Evolutionary conservation across 2,329 filamentous ascomycete species (phyloP).

Genomic region (Trichoderma polysporum): DNA sequence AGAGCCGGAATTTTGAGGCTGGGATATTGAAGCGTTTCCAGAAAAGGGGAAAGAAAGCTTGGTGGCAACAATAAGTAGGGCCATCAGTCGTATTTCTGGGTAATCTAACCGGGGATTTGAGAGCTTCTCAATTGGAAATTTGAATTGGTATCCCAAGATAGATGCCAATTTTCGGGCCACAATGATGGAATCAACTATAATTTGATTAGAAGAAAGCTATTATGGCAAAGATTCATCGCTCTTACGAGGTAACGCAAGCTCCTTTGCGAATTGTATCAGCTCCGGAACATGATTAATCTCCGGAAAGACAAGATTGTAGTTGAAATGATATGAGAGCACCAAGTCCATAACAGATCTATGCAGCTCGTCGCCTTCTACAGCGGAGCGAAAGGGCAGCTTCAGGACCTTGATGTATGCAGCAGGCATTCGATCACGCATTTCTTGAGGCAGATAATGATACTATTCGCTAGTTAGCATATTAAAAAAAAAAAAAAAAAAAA

Average conservation of each 20-base stretch:
- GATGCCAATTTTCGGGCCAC: slow-evolving; percentile 46
- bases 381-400: slow-evolving; percentile 46
- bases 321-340: slow-evolving; percentile 60
- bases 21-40: slow-evolving; percentile 41
- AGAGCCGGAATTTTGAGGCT: slow-evolving; percentile 24
- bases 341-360: slow-evolving; percentile 64
- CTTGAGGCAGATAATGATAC: slow-evolving; percentile 58
- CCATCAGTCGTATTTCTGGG: slow-evolving; percentile 73
- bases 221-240: too few relatives aligned
- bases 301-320: slow-evolving; percentile 71
- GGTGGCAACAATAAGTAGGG: slow-evolving; percentile 69
- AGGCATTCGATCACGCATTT: slow-evolving; percentile 66
- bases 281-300: slow-evolving; percentile 68
- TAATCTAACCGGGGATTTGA: slow-evolving; percentile 54
- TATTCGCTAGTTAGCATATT: slow-evolving; percentile 27
- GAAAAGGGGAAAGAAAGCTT: slow-evolving; percentile 81
- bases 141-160: slow-evolving; percentile 50
- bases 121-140: slow-evolving; percentile 50
- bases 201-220: slow-evolving; percentile 29
- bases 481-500: not conserved
- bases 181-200: slow-evolving; percentile 53
- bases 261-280: slow-evolving; percentile 66
- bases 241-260: slow-evolving; percentile 73
- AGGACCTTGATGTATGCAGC: slow-evolving; percentile 59
- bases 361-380: slow-evolving; percentile 56